A percentile compares a stretch with the other conserved stretches of the same genome.
These are phyloP conservation scores for Dimocarpus longan DNA, from an alignment of 345 rosid species.

Conservation along the genomic window DNA sequence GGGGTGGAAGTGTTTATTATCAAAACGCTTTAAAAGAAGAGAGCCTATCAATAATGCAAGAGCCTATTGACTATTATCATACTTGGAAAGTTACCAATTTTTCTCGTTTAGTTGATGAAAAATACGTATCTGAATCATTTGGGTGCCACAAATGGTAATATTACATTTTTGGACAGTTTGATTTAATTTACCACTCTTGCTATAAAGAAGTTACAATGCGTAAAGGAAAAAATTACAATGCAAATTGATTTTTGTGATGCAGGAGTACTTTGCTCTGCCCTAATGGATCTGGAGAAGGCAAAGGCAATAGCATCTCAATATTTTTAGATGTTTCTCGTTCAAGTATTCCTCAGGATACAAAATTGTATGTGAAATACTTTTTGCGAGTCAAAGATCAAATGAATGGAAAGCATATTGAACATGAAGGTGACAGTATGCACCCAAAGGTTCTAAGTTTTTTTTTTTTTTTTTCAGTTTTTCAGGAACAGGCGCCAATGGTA, in stretches of 20 bases:
- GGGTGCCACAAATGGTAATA: neutral
- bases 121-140: neutral
- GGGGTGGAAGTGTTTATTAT: neutral
- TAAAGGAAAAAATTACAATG: too few species aligned
- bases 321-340: neutral
- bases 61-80: neutral
- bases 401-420: neutral
- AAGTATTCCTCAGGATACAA: neutral
- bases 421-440: neutral
- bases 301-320: neutral
- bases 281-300: neutral
- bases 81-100: neutral
- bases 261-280: neutral
- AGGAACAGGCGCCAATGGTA: too few species aligned
- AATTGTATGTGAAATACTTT: neutral
- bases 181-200: too few species aligned
- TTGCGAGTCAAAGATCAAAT: neutral
- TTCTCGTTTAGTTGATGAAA: neutral
- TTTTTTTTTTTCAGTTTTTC: too few species aligned
- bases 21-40: neutral
- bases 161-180: too few species aligned
- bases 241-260: too few species aligned
- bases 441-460: too few species aligned
- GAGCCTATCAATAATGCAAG: neutral
- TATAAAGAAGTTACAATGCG: too few species aligned